Conservation (phyloP, 1,284 basidiomycete species). For the Psilocybe mexicana region DNA sequence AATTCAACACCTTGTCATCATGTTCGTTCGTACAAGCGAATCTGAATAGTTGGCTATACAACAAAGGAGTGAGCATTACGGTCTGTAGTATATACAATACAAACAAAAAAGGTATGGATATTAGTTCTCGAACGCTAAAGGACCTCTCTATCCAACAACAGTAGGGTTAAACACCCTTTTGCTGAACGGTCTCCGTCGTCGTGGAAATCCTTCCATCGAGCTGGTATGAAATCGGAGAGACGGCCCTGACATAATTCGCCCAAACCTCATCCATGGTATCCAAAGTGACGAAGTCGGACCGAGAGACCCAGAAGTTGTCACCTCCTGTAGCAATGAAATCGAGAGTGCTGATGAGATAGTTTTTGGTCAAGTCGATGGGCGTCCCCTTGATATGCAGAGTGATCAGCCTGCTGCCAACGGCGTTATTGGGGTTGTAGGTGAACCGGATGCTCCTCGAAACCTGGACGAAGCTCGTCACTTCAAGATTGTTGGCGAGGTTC, state of each 20-base stretch:
- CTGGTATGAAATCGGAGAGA: slow-evolving; percentile 21
- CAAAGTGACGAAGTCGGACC: slow-evolving; percentile 28
- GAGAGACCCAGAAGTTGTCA: slow-evolving; percentile 36
- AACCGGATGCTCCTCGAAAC: slow-evolving; percentile 38
- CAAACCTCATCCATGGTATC: slow-evolving; percentile 37
- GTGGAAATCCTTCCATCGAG: slow-evolving; percentile 23
- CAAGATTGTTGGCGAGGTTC: slow-evolving; percentile 28
- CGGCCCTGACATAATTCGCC: slow-evolving; percentile 30
- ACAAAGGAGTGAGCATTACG: neutral
- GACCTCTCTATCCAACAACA: neutral
- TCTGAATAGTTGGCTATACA: neutral
- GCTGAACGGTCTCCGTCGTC: slow-evolving; percentile 21
- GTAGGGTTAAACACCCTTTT: slow-evolving; percentile 14
- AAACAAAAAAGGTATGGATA: neutral
- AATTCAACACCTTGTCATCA: neutral
- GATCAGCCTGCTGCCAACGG: slow-evolving; percentile 32
- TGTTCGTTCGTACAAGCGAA: neutral
- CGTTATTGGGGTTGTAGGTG: slow-evolving; percentile 35
- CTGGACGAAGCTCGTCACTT: slow-evolving; percentile 39
- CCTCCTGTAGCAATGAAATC: slow-evolving; percentile 43
- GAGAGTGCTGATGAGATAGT: slow-evolving; percentile 34
- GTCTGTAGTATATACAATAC: neutral
- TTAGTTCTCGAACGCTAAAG: neutral
- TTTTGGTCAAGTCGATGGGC: slow-evolving; percentile 26
- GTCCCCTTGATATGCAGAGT: slow-evolving; percentile 33